Percentiles rank a stretch among this genome's conserved stretches.
phyloP scores from a whole-genome alignment of 116 monocot species.

The Cymodocea nodosa region DNA sequence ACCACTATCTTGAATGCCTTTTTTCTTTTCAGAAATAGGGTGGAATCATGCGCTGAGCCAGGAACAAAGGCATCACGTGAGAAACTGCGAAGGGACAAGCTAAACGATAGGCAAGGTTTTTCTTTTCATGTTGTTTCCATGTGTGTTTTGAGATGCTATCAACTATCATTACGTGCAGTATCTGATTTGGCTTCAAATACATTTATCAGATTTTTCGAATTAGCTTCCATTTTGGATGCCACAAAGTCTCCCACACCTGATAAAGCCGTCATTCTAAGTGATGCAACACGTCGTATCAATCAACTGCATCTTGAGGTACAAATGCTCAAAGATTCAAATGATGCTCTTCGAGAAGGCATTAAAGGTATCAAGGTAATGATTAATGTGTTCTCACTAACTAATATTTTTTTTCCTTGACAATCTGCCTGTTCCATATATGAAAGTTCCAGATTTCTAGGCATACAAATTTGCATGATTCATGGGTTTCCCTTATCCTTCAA shows the following conservation, averaged over 20 bases:
- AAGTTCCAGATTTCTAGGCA: no score
- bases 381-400: neutral
- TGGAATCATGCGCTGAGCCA: conserved; percentile 43
- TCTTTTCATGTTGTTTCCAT: neutral
- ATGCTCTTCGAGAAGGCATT: conserved; percentile 34
- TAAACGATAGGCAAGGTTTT: conserved; percentile 48
- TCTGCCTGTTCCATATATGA: no score
- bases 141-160: neutral
- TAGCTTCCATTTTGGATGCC: conserved; percentile 53
- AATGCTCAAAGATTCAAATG: conserved; percentile 52
- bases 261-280: conserved; percentile 49
- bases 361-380: conserved; percentile 51
- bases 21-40: conserved; percentile 22
- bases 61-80: conserved; percentile 72
- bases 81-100: conserved; percentile 64
- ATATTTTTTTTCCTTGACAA: neutral
- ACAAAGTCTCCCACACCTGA: conserved; percentile 51
- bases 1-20: neutral
- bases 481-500: no score
- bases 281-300: conserved; percentile 39
- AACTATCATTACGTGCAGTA: neutral
- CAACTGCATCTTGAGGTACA: conserved; percentile 45
- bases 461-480: no score
- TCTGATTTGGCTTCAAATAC: neutral
- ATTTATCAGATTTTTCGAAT: conserved; percentile 45